phyloP scores from a whole-genome alignment of 805 yeast genomes.

The Zygoascus flipseniorum region DNA sequence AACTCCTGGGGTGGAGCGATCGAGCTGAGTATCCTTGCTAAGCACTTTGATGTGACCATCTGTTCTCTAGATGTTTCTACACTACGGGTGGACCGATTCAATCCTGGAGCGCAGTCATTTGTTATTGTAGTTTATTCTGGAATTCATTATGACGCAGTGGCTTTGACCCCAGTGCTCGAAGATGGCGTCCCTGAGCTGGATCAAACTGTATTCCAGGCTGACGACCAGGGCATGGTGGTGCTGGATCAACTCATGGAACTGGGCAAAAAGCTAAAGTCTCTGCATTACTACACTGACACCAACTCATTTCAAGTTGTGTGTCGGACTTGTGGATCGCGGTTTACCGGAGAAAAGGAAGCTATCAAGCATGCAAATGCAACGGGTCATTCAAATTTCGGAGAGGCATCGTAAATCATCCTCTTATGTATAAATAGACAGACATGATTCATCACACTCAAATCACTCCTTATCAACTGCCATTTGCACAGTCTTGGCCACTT shows the following conservation, averaged over 20 bases:
- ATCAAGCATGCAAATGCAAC: constrained; percentile 53
- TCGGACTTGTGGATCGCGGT: constrained; percentile 40
- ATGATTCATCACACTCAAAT: neutral
- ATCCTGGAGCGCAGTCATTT: constrained; percentile 35
- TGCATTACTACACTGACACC: constrained; percentile 60
- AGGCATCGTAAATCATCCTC: constrained; percentile 18
- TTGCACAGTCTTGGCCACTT: neutral
- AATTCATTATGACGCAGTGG: constrained; percentile 62
- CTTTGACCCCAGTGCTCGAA: constrained; percentile 28
- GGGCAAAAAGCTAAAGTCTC: constrained; percentile 37
- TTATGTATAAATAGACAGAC: neutral
- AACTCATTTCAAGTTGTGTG: constrained; percentile 50
- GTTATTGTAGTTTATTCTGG: constrained; percentile 59
- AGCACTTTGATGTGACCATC: constrained; percentile 43
- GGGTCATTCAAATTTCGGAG: constrained; percentile 57
- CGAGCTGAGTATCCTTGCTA: constrained; percentile 56
- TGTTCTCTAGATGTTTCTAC: constrained; percentile 59
- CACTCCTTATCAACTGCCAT: neutral
- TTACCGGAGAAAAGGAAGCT: constrained; percentile 59
- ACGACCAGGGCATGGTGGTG: constrained; percentile 29
- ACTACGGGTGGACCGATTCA: constrained; percentile 47
- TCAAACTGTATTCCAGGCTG: constrained; percentile 35
- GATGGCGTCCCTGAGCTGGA: constrained; percentile 26
- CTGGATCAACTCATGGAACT: constrained; percentile 33
- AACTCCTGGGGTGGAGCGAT: constrained; percentile 82